Base-by-base conservation (phyloP, 352 stramenopile genomes). In the Globisporangium barbulae region DNA sequence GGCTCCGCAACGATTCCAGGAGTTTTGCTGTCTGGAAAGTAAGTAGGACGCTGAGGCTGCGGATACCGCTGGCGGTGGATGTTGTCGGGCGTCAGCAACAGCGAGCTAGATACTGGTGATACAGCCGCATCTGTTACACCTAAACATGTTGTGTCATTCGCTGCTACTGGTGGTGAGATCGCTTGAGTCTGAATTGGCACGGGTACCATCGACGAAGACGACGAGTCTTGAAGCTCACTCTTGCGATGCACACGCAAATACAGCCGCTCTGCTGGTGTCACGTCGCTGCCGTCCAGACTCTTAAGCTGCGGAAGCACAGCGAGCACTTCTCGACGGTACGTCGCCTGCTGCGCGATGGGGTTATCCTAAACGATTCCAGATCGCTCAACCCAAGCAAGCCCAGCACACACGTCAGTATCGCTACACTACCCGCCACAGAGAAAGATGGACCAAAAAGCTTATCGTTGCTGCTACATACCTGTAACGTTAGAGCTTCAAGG, bases 281-380 rank as follows among this genome's bases (percentile, higher is more conserved):
- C 50, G 0, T 68, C 64, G 5, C 59, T 67, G 17, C 66, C 69
- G 45, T 93, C 81, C 9, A 93, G 72, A 5, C 63, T 69, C 52
- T 74, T 57, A 19, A 93, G 70, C 19, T 79, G 72, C 22, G 79
- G 81, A 48, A 93, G 70, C 76, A 86, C 76, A 5, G 60, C 48
- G 31, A 90, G 67, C 48, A 86, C 77, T 19, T 90, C 76, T 7
- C 73, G 71, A 0, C 83, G 72, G 53, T 89, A 90, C 13, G 62
- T 70, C 2, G 67, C 15, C 3, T 69, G 31, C 17, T 48, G n/a
- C 0, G 78, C 74, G 28, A 93, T 74, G 9, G 81, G 76, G 17
- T 93, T 93, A 5, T 72, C 78, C 66, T 90, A 63, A 41, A 41
- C 35, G 13, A 5, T 9, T 41, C 25, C 25, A 41, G 13, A 41